Percentiles rank a stretch among this genome's conserved stretches.
Evolutionary conservation across 2,329 filamentous ascomycete genomes (phyloP).

Genomic region (Phyllosticta citriasiana): DNA sequence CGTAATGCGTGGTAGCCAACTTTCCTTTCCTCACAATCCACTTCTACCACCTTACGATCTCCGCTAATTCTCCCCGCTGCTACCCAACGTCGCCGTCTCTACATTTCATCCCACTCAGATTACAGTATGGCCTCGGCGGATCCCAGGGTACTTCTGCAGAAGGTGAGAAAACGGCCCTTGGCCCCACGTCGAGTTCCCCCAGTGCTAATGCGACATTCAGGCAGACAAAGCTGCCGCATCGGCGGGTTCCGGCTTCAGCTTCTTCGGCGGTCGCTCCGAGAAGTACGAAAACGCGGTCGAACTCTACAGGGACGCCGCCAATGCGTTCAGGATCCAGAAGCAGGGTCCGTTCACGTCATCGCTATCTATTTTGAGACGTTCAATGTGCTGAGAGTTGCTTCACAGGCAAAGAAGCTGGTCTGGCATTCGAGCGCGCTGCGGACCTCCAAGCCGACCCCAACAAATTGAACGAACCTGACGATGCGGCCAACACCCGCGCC

Average conservation of each 20-base stretch:
- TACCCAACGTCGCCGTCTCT: not conserved
- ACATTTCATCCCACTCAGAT: not conserved
- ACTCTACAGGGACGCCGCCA: slow-evolving; percentile 77
- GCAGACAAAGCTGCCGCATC: slow-evolving; percentile 74
- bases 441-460: slow-evolving; percentile 54
- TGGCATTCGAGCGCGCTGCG: slow-evolving; percentile 78
- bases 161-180: slow-evolving; percentile 41
- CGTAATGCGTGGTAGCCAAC: slow-evolving; percentile 7
- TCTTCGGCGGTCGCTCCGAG: slow-evolving; percentile 78
- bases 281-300: slow-evolving; percentile 88
- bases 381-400: slow-evolving; percentile 1
- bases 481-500: slow-evolving; percentile 76
- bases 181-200: slow-evolving; percentile 3
- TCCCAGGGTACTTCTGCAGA: slow-evolving; percentile 67
- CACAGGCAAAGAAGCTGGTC: slow-evolving; percentile 71
- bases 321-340: slow-evolving; percentile 83
- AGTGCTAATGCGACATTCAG: slow-evolving; percentile 38
- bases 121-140: slow-evolving; percentile 56
- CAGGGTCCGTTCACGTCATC: slow-evolving; percentile 48
- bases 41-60: not conserved
- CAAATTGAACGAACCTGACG: slow-evolving; percentile 82
- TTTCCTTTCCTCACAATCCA: not conserved
- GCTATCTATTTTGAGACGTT: not conserved
- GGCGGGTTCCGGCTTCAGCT: slow-evolving; percentile 72
- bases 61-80: not conserved